phyloP scores from a whole-genome alignment of 208 protist species.

The Trypanosoma cruzi region DNA sequence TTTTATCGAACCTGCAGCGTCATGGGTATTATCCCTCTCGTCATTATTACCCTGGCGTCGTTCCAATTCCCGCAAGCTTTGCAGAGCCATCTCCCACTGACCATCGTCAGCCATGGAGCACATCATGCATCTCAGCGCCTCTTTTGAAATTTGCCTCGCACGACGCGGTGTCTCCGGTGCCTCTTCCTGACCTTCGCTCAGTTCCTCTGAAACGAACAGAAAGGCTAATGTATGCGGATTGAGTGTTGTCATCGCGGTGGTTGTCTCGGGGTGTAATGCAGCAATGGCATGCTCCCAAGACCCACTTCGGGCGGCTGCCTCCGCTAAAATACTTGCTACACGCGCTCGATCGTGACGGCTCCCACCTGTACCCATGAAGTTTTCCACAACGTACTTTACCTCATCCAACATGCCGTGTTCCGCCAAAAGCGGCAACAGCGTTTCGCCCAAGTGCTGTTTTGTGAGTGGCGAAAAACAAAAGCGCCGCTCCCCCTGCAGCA shows the following conservation, averaged over 20 bases:
- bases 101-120: slow-evolving; percentile 31
- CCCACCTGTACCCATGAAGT: slow-evolving; percentile 32
- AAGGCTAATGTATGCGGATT: background rate
- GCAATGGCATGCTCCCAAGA: slow-evolving; percentile 40
- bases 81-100: slow-evolving; percentile 26
- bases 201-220: slow-evolving; percentile 16
- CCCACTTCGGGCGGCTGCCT: slow-evolving; percentile 73
- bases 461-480: slow-evolving; percentile 52
- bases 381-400: slow-evolving; percentile 37
- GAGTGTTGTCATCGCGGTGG: background rate
- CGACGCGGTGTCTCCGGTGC: background rate
- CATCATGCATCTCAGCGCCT: slow-evolving; percentile 29
- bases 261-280: slow-evolving; percentile 6
- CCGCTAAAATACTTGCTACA: slow-evolving; percentile 53
- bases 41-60: background rate
- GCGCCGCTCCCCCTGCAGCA: slow-evolving; percentile 53
- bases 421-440: slow-evolving; percentile 64
- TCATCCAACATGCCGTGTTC: slow-evolving; percentile 45
- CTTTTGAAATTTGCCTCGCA: slow-evolving; percentile 10
- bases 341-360: slow-evolving; percentile 11
- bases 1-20: background rate
- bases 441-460: slow-evolving; percentile 61
- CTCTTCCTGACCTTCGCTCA: background rate
- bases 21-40: background rate
- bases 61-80: slow-evolving; percentile 21